Evolutionary conservation across 495 filamentous ascomycete species (phyloP), one percentile per base, ranked within the genome.

Genomic region (Monascus purpureus): DNA sequence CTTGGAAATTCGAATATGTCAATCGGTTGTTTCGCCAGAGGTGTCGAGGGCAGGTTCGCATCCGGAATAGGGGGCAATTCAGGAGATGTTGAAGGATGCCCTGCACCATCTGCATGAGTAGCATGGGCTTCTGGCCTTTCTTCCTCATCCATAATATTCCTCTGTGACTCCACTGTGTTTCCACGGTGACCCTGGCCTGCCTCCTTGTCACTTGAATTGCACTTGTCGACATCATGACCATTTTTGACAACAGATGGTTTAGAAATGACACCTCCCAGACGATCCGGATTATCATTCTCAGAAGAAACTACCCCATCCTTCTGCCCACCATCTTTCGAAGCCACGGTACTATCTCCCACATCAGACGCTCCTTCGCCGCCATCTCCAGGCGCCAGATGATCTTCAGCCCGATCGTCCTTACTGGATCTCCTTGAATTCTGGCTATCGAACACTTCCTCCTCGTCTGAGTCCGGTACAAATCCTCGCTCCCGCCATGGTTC

Each of bases 401-500:
- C n/a, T n/a, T n/a, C n/a, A n/a, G n/a, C n/a, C n/a, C n/a, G n/a
- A n/a, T n/a, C n/a, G n/a, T n/a, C n/a, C n/a, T n/a, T n/a, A n/a
- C n/a, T n/a, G n/a, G n/a, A n/a, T n/a, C n/a, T n/a, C n/a, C n/a
- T 12, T 4, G 17, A 22, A 6, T 54, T 45, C 33, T 57, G 49
- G 24, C 48, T 55, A 13, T 62, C 57, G 29, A 60, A 51, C 28
- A 59, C 67, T 24, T 76, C 72, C 30, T 73, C 68, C 20, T 66
- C 65, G 39, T 77, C 72, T 17, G 72, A 76, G 44, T 74, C 70
- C 36, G 68, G 66, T 40, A 77, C 72, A 59, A 63, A 77, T 32
- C 72, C 71, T 52, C 62, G 61, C 52, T 65, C 59, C 49, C 63
- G 63, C 72, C 72, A 77, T 62, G 62, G 64, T 63, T 70, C 61